These are phyloP conservation scores for Mycogone perniciosa DNA, from an alignment of 2,329 filamentous ascomycete genomes.

Conservation along the genomic window DNA sequence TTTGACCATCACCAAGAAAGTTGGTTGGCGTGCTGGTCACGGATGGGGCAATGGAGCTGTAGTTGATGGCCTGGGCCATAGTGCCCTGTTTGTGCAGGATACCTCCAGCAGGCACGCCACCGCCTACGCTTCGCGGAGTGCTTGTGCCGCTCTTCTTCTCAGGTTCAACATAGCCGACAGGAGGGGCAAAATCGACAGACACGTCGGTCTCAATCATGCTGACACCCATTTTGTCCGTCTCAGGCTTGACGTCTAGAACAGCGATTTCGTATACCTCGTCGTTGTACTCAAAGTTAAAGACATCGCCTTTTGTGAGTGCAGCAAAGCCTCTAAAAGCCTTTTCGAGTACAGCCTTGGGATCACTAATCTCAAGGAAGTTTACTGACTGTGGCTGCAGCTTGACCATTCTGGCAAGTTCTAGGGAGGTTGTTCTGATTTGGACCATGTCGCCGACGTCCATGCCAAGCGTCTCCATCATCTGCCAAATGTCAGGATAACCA, in stretches of 20 bases:
- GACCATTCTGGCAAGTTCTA: slow-evolving; percentile 85
- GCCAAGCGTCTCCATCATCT: slow-evolving; percentile 90
- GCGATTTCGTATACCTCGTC: slow-evolving; percentile 89
- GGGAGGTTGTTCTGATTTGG: slow-evolving; percentile 89
- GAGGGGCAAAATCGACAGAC: slow-evolving; percentile 90
- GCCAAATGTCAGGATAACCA: slow-evolving; percentile 18
- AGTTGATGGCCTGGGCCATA: slow-evolving; percentile 99
- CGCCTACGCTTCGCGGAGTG: slow-evolving; percentile 65
- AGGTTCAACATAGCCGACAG: slow-evolving; percentile 90
- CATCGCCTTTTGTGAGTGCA: slow-evolving; percentile 83
- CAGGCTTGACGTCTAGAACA: slow-evolving; percentile 87
- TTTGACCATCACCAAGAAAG: slow-evolving; percentile 74
- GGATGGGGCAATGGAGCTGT: slow-evolving; percentile 78
- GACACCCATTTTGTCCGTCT: slow-evolving; percentile 74
- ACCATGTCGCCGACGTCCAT: slow-evolving; percentile 92
- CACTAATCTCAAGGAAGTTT: slow-evolving; percentile 91
- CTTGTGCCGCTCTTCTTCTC: slow-evolving; percentile 73
- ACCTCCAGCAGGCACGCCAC: slow-evolving; percentile 63
- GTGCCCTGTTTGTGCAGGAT: slow-evolving; percentile 77
- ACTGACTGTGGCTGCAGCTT: slow-evolving; percentile 93
- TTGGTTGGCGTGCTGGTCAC: slow-evolving; percentile 66
- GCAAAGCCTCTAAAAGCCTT: slow-evolving; percentile 95
- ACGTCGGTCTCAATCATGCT: slow-evolving; percentile 96
- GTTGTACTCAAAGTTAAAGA: slow-evolving; percentile 97
- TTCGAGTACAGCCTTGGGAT: slow-evolving; percentile 94